Percentiles rank a stretch among this genome's conserved stretches.
Conservation (phyloP, 306 rosid genomes). For the Citrullus mucosospermus region DNA sequence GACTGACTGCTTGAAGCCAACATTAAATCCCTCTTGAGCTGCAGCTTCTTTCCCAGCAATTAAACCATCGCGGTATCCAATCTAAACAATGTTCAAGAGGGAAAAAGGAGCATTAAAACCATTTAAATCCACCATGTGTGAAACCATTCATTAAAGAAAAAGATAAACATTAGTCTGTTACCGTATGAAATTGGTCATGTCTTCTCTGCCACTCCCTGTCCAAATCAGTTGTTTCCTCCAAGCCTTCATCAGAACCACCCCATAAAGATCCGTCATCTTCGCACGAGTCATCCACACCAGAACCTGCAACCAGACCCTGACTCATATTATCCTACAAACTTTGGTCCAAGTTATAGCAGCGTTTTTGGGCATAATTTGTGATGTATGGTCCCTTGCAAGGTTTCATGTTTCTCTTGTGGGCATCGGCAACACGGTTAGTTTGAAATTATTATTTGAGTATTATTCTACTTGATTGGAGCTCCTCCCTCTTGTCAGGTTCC, state of each 20-base stretch:
- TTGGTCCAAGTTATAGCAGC: background rate
- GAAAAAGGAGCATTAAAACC: background rate
- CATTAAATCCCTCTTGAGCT: slow-evolving; percentile 75
- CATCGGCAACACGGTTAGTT: background rate
- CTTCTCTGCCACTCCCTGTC: slow-evolving; percentile 69
- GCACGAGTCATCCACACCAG: slow-evolving; percentile 24
- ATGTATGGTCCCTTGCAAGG: background rate
- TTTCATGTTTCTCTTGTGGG: background rate
- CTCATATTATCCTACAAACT: background rate
- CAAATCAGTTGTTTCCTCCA: slow-evolving; percentile 33
- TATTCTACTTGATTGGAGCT: background rate
- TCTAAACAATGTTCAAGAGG: slow-evolving; percentile 19
- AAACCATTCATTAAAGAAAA: background rate
- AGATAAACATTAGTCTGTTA: slow-evolving; percentile 1
- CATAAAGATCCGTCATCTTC: slow-evolving; percentile 15
- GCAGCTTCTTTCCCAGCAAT: slow-evolving; percentile 71
- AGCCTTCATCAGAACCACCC: slow-evolving; percentile 38
- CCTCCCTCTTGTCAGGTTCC: background rate
- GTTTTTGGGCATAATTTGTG: background rate
- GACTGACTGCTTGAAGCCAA: slow-evolving; percentile 66
- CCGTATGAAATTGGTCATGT: slow-evolving; percentile 59
- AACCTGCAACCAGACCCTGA: slow-evolving; percentile 22
- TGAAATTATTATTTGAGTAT: background rate
- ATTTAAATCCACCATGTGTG: background rate
- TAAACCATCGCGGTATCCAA: slow-evolving; percentile 79